Conservation (phyloP, 2,329 filamentous ascomycete species). For the Emergomyces pasteurianus region DNA sequence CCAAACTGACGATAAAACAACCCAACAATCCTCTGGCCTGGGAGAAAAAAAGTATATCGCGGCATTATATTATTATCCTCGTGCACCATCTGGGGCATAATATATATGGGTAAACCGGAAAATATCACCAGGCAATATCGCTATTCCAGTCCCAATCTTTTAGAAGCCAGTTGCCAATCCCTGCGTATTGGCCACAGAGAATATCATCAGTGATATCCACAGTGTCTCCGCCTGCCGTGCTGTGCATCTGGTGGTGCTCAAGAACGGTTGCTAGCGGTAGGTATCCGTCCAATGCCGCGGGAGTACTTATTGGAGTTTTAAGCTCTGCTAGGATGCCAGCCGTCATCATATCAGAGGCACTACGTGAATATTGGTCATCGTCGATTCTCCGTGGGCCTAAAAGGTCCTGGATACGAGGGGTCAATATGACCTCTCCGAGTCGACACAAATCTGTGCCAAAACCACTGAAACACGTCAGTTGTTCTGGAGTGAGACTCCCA, state of each 20-base stretch:
- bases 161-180: conserved; percentile 21
- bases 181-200: conserved; percentile 17
- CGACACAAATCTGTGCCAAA: conserved; percentile 18
- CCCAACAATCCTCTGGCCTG: background rate
- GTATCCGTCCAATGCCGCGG: conserved; percentile 12
- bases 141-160: conserved; percentile 17
- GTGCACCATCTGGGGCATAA: background rate
- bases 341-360: conserved; percentile 14
- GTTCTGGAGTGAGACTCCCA: conserved; percentile 13
- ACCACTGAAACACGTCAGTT: conserved; percentile 15
- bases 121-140: conserved; percentile 9
- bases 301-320: conserved; percentile 10
- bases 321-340: conserved; percentile 14
- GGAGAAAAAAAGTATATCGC: background rate
- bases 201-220: conserved; percentile 11
- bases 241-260: conserved; percentile 11
- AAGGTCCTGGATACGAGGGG: conserved; percentile 7
- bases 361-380: conserved; percentile 12
- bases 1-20: background rate
- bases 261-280: conserved; percentile 15
- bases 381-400: conserved; percentile 7
- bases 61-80: background rate
- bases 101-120: background rate
- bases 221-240: conserved; percentile 5
- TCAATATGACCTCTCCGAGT: conserved; percentile 15